Percentiles rank a stretch among this genome's conserved stretches.
These are phyloP conservation scores for Neocallimastix lanati DNA, from an alignment of 192 early-diverging fungal species.

Conservation along the genomic window DNA sequence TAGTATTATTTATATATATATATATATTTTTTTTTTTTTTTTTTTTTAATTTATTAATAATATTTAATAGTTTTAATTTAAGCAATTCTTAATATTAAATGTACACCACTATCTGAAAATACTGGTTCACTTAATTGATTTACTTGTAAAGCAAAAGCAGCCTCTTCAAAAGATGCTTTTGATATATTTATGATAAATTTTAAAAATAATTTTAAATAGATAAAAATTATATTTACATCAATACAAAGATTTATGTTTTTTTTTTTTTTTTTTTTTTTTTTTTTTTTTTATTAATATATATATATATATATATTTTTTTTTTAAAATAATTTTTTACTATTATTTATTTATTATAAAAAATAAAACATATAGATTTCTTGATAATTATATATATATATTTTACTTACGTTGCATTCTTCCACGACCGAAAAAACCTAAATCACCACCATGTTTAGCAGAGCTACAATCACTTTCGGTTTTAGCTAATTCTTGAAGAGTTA, in stretches of 20 bases:
- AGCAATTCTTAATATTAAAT: not conserved
- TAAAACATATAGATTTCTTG: too few species aligned
- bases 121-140: not conserved
- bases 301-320: too few species aligned
- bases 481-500: conserved; percentile 52
- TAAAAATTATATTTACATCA: too few species aligned
- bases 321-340: too few species aligned
- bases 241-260: too few species aligned
- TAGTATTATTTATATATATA: too few species aligned
- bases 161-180: not conserved
- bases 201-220: too few species aligned
- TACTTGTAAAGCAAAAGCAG: not conserved
- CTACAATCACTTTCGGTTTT: conserved; percentile 70
- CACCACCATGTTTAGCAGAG: conserved; percentile 51
- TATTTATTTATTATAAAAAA: conserved; percentile 42
- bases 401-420: not conserved
- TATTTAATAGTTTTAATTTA: not conserved
- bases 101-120: not conserved
- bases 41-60: not conserved
- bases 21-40: too few species aligned
- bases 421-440: not conserved
- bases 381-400: too few species aligned
- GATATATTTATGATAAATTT: not conserved
- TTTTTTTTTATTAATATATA: too few species aligned
- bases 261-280: conserved; percentile 73